Evolutionary conservation across 495 filamentous ascomycete genomes (phyloP).

Genomic region (Xylaria curta): DNA sequence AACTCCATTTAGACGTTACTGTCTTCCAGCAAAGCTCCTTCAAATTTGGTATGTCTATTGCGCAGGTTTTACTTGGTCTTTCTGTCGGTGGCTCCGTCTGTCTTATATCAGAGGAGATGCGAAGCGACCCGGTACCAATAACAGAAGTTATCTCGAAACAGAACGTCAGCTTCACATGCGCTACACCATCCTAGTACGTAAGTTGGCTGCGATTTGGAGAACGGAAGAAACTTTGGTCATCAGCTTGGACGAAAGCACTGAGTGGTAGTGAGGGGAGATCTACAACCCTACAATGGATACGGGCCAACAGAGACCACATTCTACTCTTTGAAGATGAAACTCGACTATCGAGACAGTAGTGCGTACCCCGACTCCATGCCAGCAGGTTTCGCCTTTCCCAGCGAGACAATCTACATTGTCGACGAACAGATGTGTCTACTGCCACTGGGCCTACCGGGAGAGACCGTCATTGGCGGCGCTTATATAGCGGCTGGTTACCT

Average conservation of each 20-base stretch:
- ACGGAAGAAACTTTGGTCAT: background rate
- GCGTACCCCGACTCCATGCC: background rate
- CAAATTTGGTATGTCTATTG: conserved; percentile 40
- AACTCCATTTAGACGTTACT: background rate
- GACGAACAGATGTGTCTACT: conserved; percentile 43
- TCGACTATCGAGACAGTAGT: background rate
- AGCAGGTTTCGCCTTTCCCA: background rate
- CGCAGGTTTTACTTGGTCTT: conserved; percentile 38
- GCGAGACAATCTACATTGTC: background rate
- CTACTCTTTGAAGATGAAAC: conserved; percentile 8
- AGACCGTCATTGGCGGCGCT: conserved; percentile 47
- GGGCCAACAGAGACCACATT: conserved; percentile 42
- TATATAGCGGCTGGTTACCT: conserved; percentile 45
- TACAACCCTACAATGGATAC: conserved; percentile 39
- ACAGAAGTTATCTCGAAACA: conserved; percentile 26
- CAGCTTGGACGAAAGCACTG: conserved; percentile 35
- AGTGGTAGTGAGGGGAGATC: conserved; percentile 35
- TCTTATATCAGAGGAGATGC: conserved; percentile 19
- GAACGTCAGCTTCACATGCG: conserved; percentile 35
- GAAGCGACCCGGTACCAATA: conserved; percentile 37
- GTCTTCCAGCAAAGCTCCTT: conserved; percentile 39
- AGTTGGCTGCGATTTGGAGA: conserved; percentile 29
- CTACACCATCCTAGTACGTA: conserved; percentile 35
- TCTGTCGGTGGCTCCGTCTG: conserved; percentile 31
- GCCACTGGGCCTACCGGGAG: conserved; percentile 39